Evolutionary conservation across 495 filamentous ascomycete genomes (phyloP), one percentile per base, ranked within the genome.

Genomic region (Ascobolus immersus): DNA sequence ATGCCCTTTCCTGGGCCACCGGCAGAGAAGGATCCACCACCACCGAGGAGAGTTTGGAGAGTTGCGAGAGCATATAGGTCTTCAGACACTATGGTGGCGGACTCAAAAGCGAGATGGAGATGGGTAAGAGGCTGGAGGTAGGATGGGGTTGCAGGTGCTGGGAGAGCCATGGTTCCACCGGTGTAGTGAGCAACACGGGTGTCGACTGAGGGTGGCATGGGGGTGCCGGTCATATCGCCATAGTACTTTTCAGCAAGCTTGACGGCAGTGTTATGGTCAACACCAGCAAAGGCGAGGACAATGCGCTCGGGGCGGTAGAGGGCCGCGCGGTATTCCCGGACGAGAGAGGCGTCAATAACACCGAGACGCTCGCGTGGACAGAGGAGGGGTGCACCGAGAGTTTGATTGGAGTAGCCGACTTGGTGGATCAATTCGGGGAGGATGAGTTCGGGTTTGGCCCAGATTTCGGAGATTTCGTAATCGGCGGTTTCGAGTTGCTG

Each of bases 1-100:
- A 96, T 94, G 39, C 86, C 86, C 58, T 99, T 99, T 30, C 86
- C 86, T 13, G 86, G 86, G 2, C 86, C 86, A 41, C 86, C 86
- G 25, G 86, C 86, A n/a, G 73, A 81, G 58, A 99, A 99, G 35
- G 80, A 91, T 11, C 89, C 89, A 34, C 86, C 86, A 5, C 86
- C 86, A 27, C 86, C 86, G 17, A 99, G 74, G 21, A 99, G 73
- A 3, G 79, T 93, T 51, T 93, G 89, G 0, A 99, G 61, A n/a
- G 82, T 91, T 17, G 86, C 86, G 17, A 93, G 67, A 24, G 86
- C 84, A 50, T 93, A 99, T 44, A 99, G 90, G 48, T 94, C 86
- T 2, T 73, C 67, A 21, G 74, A 78, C 21, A 67, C 69, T 45
- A 94, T 90, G 28, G 81, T 76, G 36, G 92, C 69, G 21, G 82